Evolutionary conservation across 257 asterid species (phyloP).

Genomic region (Solanum virginianum): DNA sequence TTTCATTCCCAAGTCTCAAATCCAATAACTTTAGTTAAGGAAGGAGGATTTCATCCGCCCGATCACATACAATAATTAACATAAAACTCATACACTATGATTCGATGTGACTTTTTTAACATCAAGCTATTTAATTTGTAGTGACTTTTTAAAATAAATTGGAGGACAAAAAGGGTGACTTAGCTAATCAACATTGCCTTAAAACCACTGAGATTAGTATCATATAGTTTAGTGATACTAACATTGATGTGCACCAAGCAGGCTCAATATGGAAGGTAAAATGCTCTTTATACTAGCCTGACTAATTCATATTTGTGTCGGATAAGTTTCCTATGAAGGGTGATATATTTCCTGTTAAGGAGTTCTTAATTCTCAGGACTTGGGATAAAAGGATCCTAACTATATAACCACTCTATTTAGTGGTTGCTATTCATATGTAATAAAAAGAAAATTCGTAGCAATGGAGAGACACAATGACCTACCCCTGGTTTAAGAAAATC

Average conservation of each 20-base stretch:
- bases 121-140: neutral
- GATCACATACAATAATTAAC: neutral
- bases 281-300: neutral
- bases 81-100: neutral
- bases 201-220: neutral
- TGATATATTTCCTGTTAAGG: neutral
- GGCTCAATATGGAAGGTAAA: neutral
- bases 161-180: neutral
- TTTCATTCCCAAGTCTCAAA: neutral
- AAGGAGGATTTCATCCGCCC: neutral
- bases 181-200: neutral
- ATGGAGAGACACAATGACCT: neutral
- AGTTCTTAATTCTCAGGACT: neutral
- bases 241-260: neutral
- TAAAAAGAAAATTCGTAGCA: neutral
- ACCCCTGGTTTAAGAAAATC: neutral
- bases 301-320: neutral
- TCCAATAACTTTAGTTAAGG: neutral
- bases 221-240: neutral
- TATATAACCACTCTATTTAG: neutral
- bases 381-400: neutral
- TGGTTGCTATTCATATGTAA: neutral
- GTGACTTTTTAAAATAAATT: neutral
- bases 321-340: neutral
- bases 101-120: neutral